Conservation (phyloP, 495 filamentous ascomycete species). For the Penicillium cosmopolitanum region DNA sequence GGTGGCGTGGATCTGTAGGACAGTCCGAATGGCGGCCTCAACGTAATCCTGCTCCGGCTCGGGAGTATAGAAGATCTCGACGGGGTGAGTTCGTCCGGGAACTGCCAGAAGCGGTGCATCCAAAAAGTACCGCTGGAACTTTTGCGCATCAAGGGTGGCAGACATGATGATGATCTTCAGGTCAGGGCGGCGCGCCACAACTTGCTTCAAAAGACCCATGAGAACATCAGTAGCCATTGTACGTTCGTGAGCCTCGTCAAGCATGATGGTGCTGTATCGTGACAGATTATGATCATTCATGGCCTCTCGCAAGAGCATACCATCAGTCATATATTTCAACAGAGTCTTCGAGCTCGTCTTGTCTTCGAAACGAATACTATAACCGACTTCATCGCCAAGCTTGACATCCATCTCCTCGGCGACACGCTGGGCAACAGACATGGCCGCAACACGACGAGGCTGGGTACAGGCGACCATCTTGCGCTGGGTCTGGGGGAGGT, state of each 20-base stretch:
- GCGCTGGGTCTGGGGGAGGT: slow-evolving; percentile 79
- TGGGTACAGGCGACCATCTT: slow-evolving; percentile 98
- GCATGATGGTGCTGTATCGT: slow-evolving; percentile 96
- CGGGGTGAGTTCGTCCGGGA: slow-evolving; percentile 92
- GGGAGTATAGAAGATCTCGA: slow-evolving; percentile 98
- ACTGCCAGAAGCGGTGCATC: slow-evolving; percentile 92
- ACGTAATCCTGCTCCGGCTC: slow-evolving; percentile 97
- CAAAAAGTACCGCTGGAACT: slow-evolving; percentile 98
- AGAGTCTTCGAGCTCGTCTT: slow-evolving; percentile 88
- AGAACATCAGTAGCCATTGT: slow-evolving; percentile 94
- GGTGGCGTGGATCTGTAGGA: slow-evolving; percentile 91
- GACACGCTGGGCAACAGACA: slow-evolving; percentile 99
- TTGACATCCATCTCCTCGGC: slow-evolving; percentile 94
- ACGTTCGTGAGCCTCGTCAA: slow-evolving; percentile 97
- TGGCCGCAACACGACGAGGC: slow-evolving; percentile 95
- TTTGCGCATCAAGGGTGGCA: slow-evolving; percentile 93
- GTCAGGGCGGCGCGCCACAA: slow-evolving; percentile 76
- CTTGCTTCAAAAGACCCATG: slow-evolving; percentile 92
- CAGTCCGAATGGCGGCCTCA: slow-evolving; percentile 90
- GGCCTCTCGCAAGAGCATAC: slow-evolving; percentile 96
- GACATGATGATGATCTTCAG: slow-evolving; percentile 99
- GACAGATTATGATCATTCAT: slow-evolving; percentile 94
- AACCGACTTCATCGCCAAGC: slow-evolving; percentile 94
- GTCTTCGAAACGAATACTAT: slow-evolving; percentile 99
- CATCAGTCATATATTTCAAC: slow-evolving; percentile 99